A percentile compares a stretch with the other conserved stretches of the same genome.
phyloP scores from a whole-genome alignment of 345 rosid species.

The Brassica cretica region DNA sequence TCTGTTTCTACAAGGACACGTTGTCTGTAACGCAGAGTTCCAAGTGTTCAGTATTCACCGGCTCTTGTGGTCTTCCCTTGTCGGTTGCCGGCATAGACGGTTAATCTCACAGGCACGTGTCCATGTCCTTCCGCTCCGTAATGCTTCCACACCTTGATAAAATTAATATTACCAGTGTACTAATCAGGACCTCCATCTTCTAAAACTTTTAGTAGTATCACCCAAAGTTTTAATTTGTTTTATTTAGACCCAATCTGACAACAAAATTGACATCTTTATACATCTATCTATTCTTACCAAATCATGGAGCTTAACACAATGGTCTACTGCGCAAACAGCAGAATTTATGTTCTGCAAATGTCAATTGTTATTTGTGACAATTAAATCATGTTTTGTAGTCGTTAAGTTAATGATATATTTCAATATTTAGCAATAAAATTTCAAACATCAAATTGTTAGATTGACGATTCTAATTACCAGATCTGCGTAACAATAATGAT shows the following conservation, averaged over 20 bases:
- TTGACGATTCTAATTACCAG: background rate
- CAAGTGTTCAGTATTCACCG: slow-evolving; percentile 34
- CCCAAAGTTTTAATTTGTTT: background rate
- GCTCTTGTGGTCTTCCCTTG: slow-evolving; percentile 37
- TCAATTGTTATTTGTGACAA: background rate
- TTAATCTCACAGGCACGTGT: slow-evolving; percentile 42
- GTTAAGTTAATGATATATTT: background rate
- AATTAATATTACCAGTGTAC: background rate
- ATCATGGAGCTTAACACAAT: background rate
- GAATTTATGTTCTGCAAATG: no score
- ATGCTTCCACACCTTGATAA: slow-evolving; percentile 27
- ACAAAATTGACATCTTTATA: background rate
- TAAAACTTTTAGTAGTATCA: background rate
- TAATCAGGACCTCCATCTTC: background rate
- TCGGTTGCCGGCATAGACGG: slow-evolving; percentile 43
- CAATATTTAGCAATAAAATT: background rate
- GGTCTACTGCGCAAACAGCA: background rate
- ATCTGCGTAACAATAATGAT: background rate
- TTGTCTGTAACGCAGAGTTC: slow-evolving; percentile 6
- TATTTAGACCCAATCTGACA: background rate
- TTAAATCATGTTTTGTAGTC: background rate
- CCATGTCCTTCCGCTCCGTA: slow-evolving; percentile 14
- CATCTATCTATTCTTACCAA: background rate
- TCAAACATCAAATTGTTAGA: background rate
- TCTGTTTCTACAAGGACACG: slow-evolving; percentile 28